Evolutionary conservation across 352 stramenopile genomes (phyloP), one percentile per base, ranked within the genome.

Genomic region (Peronospora farinosa): DNA sequence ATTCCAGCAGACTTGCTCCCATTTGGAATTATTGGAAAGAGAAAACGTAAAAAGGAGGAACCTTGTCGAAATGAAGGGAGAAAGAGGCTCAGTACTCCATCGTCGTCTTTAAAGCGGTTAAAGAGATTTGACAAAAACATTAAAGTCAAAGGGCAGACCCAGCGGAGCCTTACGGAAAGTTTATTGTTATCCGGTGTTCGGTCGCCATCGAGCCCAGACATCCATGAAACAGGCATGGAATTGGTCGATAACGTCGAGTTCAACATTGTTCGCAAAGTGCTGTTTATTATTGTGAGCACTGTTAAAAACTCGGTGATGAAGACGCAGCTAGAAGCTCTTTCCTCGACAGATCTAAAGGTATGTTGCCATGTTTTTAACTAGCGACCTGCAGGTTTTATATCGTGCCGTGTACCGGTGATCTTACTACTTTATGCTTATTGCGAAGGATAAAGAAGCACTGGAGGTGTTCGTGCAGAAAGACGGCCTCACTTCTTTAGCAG

Each of bases 201-300:
- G 25, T 63, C 41, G 28, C 62, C 62, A 23, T 32, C 46, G 25
- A 54, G 19, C 21, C 42, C 46, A 47, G 47, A 39, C 5, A 37
- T 60, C 54, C 39, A 9, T 41, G 51, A 70, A 44, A 27, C 40
- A 25, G 58, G 67, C 9, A 72, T 65, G 52, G 31, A 40, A 30
- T 9, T 31, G 32, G 40, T 58, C 8, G 49, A 62, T 30, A 44
- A 64, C 5, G 44, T 63, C n/a, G 74, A 69, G 25, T 67, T 72
- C 51, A 73, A 74, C 41, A 74, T 74, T n/a, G 52, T 80, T 16
- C 78, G 78, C 5, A 74, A 69, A 33, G 65, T 76, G 37, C 51
- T 87, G n/a, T 85, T 61, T 53, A 54, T 86, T 6, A 50, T 84
- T 45, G 53, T 78, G 10, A 86, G 73, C 27, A 79, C 67, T 15